phyloP scores from a whole-genome alignment of 2,329 filamentous ascomycete species.

The Fusarium mexicanum region DNA sequence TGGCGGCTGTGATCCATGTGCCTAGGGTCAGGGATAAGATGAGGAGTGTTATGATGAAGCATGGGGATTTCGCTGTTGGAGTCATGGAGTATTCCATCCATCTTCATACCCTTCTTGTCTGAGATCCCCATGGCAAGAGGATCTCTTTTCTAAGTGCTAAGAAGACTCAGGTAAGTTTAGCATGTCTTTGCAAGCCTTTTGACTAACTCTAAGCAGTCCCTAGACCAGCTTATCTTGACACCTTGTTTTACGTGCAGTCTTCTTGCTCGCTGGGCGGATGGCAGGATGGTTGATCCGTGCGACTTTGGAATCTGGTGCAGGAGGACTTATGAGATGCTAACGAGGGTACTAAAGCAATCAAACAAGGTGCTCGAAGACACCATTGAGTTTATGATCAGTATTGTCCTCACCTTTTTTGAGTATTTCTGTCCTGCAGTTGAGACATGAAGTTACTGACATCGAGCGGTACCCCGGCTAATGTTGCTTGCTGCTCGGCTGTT shows the following conservation, averaged over 20 bases:
- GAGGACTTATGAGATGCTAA: too few relatives aligned
- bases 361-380: too few relatives aligned
- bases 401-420: rapidly evolving
- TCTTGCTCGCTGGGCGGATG: background rate
- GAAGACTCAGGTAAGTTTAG: background rate
- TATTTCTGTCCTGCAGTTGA: background rate
- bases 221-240: background rate
- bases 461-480: background rate
- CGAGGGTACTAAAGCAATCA: background rate
- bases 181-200: background rate
- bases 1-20: background rate
- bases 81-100: slow-evolving; percentile 23
- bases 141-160: background rate
- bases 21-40: background rate
- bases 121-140: too few relatives aligned
- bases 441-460: background rate
- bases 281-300: background rate
- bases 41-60: slow-evolving; percentile 7
- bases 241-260: background rate
- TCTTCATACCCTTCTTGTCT: background rate
- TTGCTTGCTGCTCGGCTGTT: background rate
- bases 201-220: background rate
- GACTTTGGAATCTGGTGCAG: too few relatives aligned
- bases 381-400: too few relatives aligned
- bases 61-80: slow-evolving; percentile 20